Evolutionary conservation across 73 alveolate species (phyloP).

Genomic region (Paramecium sonneborni): DNA sequence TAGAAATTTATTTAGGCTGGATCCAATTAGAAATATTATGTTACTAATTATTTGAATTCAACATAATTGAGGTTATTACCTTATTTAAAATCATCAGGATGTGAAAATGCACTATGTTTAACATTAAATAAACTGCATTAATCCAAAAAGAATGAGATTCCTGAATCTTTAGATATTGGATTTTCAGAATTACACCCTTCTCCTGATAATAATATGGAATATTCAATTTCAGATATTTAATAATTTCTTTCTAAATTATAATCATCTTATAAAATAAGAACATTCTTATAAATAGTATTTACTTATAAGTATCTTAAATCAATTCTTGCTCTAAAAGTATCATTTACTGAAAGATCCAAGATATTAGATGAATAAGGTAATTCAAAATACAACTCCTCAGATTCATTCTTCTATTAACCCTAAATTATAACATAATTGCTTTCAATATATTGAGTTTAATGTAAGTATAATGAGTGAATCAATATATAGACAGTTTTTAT

Average conservation of each 20-base stretch:
- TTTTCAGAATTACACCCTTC: background rate
- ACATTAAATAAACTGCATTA: background rate
- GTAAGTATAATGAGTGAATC: background rate
- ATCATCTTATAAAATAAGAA: background rate
- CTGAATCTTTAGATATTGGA: background rate
- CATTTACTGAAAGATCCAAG: background rate
- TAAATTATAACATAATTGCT: background rate
- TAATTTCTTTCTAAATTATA: background rate
- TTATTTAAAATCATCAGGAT: background rate
- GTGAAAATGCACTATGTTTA: conserved; percentile 1
- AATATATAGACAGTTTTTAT: background rate
- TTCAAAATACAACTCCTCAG: background rate
- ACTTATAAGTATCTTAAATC: background rate
- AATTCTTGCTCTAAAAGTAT: background rate
- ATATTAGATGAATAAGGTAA: background rate
- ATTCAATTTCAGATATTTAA: conserved; percentile 4
- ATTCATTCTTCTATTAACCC: background rate
- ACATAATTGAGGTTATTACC: conserved; percentile 1
- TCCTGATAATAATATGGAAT: background rate
- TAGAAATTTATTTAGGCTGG: background rate
- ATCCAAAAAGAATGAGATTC: background rate
- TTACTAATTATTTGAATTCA: background rate
- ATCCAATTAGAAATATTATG: background rate
- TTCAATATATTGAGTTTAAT: background rate
- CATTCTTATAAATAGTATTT: background rate